These are phyloP conservation scores for Leccinum ochraceum DNA, from an alignment of 768 basidiomycete genomes.

Conservation along the genomic window DNA sequence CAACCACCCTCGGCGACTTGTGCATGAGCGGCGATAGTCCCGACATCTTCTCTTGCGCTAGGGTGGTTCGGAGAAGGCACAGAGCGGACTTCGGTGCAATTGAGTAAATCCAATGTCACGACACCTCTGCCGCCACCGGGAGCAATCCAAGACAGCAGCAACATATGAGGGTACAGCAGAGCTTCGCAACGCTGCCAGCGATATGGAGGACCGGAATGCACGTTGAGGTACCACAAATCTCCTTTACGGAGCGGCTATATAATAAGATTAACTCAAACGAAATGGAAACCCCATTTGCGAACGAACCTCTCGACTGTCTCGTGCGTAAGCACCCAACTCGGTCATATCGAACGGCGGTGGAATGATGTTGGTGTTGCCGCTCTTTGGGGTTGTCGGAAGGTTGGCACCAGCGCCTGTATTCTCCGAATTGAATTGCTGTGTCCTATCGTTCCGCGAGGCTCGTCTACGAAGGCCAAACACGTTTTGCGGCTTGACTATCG, in stretches of 20 bases:
- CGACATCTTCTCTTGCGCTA: constrained; percentile 80
- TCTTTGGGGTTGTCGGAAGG: constrained; percentile 29
- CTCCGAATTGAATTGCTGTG: constrained; percentile 16
- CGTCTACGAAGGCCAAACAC: constrained; percentile 38
- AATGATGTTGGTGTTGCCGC: constrained; percentile 34
- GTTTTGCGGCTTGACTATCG: constrained; percentile 31
- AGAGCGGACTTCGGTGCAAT: constrained; percentile 83
- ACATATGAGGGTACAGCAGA: constrained; percentile 77
- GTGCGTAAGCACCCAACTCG: constrained; percentile 44
- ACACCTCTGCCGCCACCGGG: constrained; percentile 81
- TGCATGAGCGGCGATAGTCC: constrained; percentile 74
- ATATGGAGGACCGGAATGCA: constrained; percentile 79
- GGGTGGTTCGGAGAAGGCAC: constrained; percentile 83
- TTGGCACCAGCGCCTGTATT: constrained; percentile 9
- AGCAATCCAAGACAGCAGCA: constrained; percentile 86
- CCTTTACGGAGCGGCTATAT: constrained; percentile 85
- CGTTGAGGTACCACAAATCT: constrained; percentile 89
- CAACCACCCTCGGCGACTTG: constrained; percentile 50
- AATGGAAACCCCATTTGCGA: not conserved
- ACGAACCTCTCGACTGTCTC: constrained; percentile 44
- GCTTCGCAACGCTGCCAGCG: constrained; percentile 83
- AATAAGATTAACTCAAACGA: constrained; percentile 11
- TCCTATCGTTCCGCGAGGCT: constrained; percentile 27
- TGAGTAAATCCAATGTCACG: constrained; percentile 82
- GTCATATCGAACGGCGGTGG: constrained; percentile 50